Conservation (phyloP, 2,329 filamentous ascomycete genomes). For the Colletotrichum eleusines region DNA sequence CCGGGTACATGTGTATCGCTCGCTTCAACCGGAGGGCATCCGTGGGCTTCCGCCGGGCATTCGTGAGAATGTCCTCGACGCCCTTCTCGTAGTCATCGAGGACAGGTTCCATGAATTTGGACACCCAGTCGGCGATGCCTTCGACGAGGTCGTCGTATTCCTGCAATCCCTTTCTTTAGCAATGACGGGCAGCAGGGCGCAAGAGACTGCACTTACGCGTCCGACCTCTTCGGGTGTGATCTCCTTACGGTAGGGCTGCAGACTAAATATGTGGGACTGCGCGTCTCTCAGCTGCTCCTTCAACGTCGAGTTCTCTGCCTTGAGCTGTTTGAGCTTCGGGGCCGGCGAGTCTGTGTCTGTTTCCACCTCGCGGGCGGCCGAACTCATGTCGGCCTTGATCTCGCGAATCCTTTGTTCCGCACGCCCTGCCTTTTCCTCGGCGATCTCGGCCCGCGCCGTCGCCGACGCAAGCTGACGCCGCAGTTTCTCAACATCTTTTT, state of each 20-base stretch:
- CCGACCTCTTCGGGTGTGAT: constrained; percentile 53
- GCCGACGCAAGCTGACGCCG: constrained; percentile 11
- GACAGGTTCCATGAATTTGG: constrained; percentile 50
- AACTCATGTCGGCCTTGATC: constrained; percentile 45
- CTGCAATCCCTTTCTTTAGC: constrained; percentile 45
- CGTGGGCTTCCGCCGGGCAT: constrained; percentile 43
- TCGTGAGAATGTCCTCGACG: constrained; percentile 44
- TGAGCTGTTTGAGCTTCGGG: constrained; percentile 43
- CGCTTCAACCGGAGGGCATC: constrained; percentile 48
- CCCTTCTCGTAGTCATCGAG: constrained; percentile 47
- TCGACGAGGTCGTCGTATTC: constrained; percentile 53
- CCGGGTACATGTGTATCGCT: constrained; percentile 47
- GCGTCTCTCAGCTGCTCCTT: constrained; percentile 51
- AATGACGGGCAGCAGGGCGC: too few relatives aligned
- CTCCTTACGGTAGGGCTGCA: constrained; percentile 56
- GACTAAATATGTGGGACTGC: constrained; percentile 56
- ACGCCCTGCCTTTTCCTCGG: constrained; percentile 48
- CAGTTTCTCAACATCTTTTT: constrained; percentile 44
- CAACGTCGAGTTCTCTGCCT: constrained; percentile 47
- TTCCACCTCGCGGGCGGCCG: constrained; percentile 44
- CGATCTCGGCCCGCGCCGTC: constrained; percentile 44
- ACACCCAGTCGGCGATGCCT: constrained; percentile 52
- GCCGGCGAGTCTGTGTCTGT: constrained; percentile 45
- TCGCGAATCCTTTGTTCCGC: constrained; percentile 45
- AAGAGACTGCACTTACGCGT: constrained; percentile 46